Base-by-base conservation (phyloP, 805 yeast genomes). In the Tetrapisispora pingtungensis region DNA sequence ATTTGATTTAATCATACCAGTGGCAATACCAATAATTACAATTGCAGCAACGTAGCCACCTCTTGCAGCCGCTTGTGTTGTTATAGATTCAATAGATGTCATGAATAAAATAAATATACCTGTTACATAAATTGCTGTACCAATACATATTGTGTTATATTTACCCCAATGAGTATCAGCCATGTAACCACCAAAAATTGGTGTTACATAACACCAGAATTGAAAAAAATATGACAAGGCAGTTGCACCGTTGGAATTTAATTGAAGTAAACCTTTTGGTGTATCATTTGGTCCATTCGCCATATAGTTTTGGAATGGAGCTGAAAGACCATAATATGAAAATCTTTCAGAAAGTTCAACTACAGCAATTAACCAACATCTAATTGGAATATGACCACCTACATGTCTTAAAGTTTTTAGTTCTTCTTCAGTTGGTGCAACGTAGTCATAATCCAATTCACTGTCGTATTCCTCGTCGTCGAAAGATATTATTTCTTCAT, bases 301-400 rank as follows among this genome's bases (percentile, higher is more conserved):
- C 81, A 84, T 81, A 63, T 82, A 84, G 66, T 84, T 84, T 66
- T 77, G 82, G 66, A 84, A 78, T 4, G 86, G 83, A 46, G 84
- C 83, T 38, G 80, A 73, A 47, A 82, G 67, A 57, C 94, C 93
- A 56, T 84, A 84, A 68, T 80, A 84, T 10, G 90, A 73, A 59
- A 84, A 84, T 52, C 95, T 75, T 64, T 84, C 95, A 38, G 88
- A 76, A 48, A 84, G 75, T 66, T 84, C 94, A 33, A 84, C 85
- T 35, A 83, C 45, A 49, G 75, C 77, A 46, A 80, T 72, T 43
- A 77, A 62, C 62, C 76, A 77, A 31, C 73, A 62, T 26, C 69
- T 66, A 45, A 64, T 65, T 13, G 78, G 74, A 42, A 78, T 73
- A 28, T 65, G 56, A 28, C 80, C 82, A 7, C 52, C 38, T 10